Conservation (phyloP, 805 yeast species). For the Komagataella pseudopastoris region DNA sequence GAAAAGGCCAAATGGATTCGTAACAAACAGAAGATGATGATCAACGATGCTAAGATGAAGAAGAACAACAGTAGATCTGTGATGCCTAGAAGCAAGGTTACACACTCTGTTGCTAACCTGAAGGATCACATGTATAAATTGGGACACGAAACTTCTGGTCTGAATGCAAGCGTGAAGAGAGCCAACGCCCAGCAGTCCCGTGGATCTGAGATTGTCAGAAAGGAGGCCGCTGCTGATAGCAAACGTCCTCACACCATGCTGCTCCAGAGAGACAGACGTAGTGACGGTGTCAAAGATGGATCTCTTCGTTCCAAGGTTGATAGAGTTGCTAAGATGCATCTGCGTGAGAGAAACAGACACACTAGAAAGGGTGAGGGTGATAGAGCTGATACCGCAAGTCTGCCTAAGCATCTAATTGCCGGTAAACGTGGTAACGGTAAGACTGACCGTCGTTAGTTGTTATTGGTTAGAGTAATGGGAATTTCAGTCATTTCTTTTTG, state of each 20-base stretch:
- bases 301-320: constrained; percentile 73
- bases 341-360: constrained; percentile 84
- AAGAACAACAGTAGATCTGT: constrained; percentile 80
- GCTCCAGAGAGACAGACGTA: constrained; percentile 66
- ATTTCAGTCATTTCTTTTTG: constrained; percentile 1
- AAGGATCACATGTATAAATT: constrained; percentile 80
- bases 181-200: constrained; percentile 21
- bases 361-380: constrained; percentile 96
- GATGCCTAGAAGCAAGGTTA: constrained; percentile 81
- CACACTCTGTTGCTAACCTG: constrained; percentile 65
- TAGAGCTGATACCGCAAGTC: constrained; percentile 70
- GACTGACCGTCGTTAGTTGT: constrained; percentile 65
- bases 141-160: constrained; percentile 73
- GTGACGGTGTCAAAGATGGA: constrained; percentile 79
- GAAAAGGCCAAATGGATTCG: constrained; percentile 94
- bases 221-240: constrained; percentile 24
- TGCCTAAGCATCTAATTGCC: constrained; percentile 88
- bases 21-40: constrained; percentile 89
- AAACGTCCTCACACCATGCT: constrained; percentile 28
- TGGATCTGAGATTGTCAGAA: constrained; percentile 75
- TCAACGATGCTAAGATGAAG: constrained; percentile 74
- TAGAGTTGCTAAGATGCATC: constrained; percentile 75
- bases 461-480: not conserved
- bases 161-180: constrained; percentile 36
- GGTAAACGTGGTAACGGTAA: constrained; percentile 97